Evolutionary conservation across 2,329 filamentous ascomycete species (phyloP).

Genomic region (Cytospora piceae): DNA sequence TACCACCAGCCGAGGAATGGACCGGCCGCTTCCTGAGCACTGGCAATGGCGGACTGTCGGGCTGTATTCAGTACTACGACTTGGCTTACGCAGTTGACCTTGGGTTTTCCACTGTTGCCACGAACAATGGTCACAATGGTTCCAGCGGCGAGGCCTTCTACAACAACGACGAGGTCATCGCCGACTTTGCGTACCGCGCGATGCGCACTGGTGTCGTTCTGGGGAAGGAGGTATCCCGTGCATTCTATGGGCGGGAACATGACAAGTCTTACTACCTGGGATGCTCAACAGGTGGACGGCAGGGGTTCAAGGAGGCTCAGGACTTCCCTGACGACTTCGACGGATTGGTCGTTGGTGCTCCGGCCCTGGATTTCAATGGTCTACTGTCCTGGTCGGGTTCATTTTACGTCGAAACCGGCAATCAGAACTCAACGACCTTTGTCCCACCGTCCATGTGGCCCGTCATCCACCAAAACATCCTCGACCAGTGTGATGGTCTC

Average conservation of each 20-base stretch:
- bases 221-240: conserved; percentile 50
- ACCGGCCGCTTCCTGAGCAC: conserved; percentile 50
- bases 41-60: conserved; percentile 52
- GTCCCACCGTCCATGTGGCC: conserved; percentile 43
- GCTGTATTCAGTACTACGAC: conserved; percentile 51
- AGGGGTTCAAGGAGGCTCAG: conserved; percentile 59
- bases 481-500: conserved; percentile 53
- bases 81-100: conserved; percentile 46
- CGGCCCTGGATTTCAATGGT: conserved; percentile 56
- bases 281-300: conserved; percentile 61
- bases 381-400: conserved; percentile 48
- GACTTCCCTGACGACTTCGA: conserved; percentile 60
- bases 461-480: conserved; percentile 47
- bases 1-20: conserved; percentile 46
- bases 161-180: conserved; percentile 42
- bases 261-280: conserved; percentile 59
- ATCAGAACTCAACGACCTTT: conserved; percentile 43
- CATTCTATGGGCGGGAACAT: conserved; percentile 50
- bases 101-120: conserved; percentile 50
- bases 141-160: conserved; percentile 40
- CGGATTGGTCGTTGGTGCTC: conserved; percentile 54
- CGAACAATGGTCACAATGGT: conserved; percentile 56
- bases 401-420: conserved; percentile 51
- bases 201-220: conserved; percentile 53
- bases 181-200: conserved; percentile 44